Base-by-base conservation (phyloP, 2,329 filamentous ascomycete species). In the Alternaria sp. region DNA sequence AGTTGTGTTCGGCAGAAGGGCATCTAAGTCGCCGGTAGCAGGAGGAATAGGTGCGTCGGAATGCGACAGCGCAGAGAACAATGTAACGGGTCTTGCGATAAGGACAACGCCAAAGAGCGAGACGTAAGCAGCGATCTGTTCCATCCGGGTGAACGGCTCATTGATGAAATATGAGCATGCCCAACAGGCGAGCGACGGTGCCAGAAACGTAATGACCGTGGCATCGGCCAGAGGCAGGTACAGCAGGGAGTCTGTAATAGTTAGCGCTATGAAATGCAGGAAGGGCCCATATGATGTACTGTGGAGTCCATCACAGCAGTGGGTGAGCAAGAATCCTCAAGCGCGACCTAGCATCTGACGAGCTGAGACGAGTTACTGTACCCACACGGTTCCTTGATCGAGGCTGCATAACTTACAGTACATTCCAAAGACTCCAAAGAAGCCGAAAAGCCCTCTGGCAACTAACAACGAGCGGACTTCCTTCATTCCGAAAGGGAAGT, bases 211-310 rank as follows among this genome's bases (percentile, higher is more conserved):
- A 54, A 97, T 90, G 34, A 97, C 93, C 0, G 92, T 95, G 2
- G 93, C 93, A 75, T 97, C 93, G 16, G 92, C 91, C 2, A 97
- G 84, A 0, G 92, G 91, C 3, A 97, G 86, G 70, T 96, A 96
- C 73, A 91, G 86, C 58, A 91, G 80, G 7, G 87, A 89, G 70
- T 89, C 83, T 84, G 57, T 8, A 16, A 7, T 14, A 12, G 52
- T 71, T 22, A 72, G 71, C 12, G 22, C 57, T 7, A 38, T 30
- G 18, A 42, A 8, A 8, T 85, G 2, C 20, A 22, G 4, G 4
- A 3, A 24, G 20, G 48, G n/a, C 38, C 16, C n/a, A 46, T 38
- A 36, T 32, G 30, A 39, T 38, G 24, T 64, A 61, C 54, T 46
- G 51, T 56, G 28, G 46, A 24, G 24, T 42, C 3, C 44, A 54